A percentile compares a stretch with the other conserved stretches of the same genome.
These are phyloP conservation scores for Claviceps africana DNA, from an alignment of 2,329 filamentous ascomycete genomes.

Conservation along the genomic window DNA sequence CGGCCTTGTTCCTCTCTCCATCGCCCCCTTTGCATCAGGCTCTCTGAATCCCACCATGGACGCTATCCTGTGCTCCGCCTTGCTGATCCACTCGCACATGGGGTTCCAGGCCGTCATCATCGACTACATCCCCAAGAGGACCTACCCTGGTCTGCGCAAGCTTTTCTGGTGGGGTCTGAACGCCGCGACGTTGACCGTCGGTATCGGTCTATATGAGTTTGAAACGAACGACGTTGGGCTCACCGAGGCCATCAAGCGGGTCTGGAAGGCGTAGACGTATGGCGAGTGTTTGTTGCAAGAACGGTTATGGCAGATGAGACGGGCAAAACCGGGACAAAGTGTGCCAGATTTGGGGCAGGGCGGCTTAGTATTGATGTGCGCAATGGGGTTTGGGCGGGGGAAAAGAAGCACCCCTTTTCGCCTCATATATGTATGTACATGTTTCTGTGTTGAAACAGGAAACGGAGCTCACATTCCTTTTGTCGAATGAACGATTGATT, in stretches of 20 bases:
- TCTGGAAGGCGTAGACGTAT: conserved; percentile 65
- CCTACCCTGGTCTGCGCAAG: conserved; percentile 53
- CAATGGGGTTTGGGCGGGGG: neutral
- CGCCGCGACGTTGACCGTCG: conserved; percentile 62
- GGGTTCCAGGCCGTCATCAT: conserved; percentile 83
- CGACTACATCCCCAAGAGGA: conserved; percentile 73
- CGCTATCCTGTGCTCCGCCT: conserved; percentile 65
- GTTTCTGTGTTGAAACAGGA: conserved; percentile 6
- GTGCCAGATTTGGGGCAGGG: neutral
- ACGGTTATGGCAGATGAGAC: neutral
- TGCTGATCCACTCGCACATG: conserved; percentile 89
- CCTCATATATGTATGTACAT: conserved; percentile 9
- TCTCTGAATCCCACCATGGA: conserved; percentile 82
- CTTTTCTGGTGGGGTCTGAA: conserved; percentile 68
- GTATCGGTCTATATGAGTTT: conserved; percentile 89
- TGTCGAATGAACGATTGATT: neutral
- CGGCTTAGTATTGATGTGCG: neutral
- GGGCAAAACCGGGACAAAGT: neutral
- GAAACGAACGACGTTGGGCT: conserved; percentile 97
- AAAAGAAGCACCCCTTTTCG: neutral
- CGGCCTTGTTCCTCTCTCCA: conserved; percentile 69
- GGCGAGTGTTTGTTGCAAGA: neutral
- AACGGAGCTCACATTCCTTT: conserved; percentile 6
- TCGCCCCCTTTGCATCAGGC: conserved; percentile 84
- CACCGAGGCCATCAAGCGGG: conserved; percentile 72